Conservation (phyloP, 2,329 filamentous ascomycete genomes). For the Fusarium sp. region DNA sequence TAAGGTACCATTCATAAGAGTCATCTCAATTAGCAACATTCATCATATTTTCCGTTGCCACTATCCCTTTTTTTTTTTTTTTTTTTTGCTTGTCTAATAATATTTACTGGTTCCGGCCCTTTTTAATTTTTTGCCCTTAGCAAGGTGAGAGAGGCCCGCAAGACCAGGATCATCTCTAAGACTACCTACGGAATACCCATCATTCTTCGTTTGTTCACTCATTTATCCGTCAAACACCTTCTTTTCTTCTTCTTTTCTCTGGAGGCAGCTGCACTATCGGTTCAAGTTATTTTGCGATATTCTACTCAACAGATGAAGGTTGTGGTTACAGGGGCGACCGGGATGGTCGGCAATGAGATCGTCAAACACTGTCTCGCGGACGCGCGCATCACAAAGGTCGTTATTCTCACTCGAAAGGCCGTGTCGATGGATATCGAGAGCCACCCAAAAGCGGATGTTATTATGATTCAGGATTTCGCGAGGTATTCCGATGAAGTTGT, state of each 20-base stretch:
- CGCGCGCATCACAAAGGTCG: constrained; percentile 62
- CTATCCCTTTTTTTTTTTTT: neutral
- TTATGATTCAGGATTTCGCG: constrained; percentile 65
- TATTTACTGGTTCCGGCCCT: constrained; percentile 21
- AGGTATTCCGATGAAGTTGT: constrained; percentile 57
- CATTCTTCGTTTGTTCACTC: neutral
- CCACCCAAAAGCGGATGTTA: constrained; percentile 62
- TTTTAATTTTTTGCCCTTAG: constrained; percentile 19
- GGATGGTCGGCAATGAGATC: constrained; percentile 66
- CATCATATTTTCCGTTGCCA: constrained; percentile 4
- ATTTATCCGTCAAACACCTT: neutral
- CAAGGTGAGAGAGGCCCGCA: constrained; percentile 33
- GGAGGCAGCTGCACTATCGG: neutral
- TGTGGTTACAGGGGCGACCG: constrained; percentile 69
- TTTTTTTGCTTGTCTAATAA: neutral
- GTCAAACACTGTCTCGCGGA: constrained; percentile 63
- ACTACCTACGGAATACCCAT: constrained; percentile 18
- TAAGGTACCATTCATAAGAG: neutral
- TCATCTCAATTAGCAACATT: constrained; percentile 6
- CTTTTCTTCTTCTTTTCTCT: neutral
- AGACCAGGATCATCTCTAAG: constrained; percentile 27
- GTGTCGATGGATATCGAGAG: constrained; percentile 56
- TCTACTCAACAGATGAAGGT: constrained; percentile 61
- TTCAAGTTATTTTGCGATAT: neutral
- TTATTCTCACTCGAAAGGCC: constrained; percentile 62